phyloP scores from a whole-genome alignment of 2,329 filamentous ascomycete genomes.

The Anthostomella pinea region DNA sequence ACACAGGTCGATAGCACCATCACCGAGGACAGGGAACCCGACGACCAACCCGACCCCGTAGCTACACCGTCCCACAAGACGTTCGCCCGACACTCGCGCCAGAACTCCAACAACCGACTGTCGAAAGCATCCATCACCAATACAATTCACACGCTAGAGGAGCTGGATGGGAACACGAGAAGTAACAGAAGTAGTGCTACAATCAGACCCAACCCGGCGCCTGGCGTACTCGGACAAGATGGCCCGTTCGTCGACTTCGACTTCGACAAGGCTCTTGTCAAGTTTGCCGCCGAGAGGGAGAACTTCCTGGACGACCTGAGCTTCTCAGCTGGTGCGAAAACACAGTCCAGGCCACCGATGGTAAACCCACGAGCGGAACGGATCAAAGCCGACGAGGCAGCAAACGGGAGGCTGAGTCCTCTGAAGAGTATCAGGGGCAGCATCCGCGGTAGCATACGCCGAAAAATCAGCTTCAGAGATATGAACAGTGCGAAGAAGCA shows the following conservation, averaged over 20 bases:
- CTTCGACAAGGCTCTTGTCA: slow-evolving; percentile 88
- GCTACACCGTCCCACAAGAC: slow-evolving; percentile 33
- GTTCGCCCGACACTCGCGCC: slow-evolving; percentile 57
- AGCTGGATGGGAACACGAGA: slow-evolving; percentile 54
- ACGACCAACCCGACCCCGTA: slow-evolving; percentile 36
- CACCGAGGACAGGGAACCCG: slow-evolving; percentile 59
- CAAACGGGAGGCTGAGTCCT: slow-evolving; percentile 52
- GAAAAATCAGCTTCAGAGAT: slow-evolving; percentile 88
- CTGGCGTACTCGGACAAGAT: slow-evolving; percentile 31
- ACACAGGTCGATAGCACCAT: slow-evolving; percentile 56
- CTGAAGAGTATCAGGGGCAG: slow-evolving; percentile 58
- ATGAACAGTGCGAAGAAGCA: slow-evolving; percentile 95
- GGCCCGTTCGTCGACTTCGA: slow-evolving; percentile 67
- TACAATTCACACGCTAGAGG: slow-evolving; percentile 56
- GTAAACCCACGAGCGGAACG: slow-evolving; percentile 78
- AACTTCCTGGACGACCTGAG: slow-evolving; percentile 89
- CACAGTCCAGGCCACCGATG: slow-evolving; percentile 67
- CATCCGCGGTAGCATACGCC: slow-evolving; percentile 80
- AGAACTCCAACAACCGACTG: slow-evolving; percentile 57
- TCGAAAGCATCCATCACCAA: slow-evolving; percentile 51
- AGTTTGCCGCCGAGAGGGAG: slow-evolving; percentile 94
- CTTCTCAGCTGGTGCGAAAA: slow-evolving; percentile 79
- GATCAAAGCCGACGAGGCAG: slow-evolving; percentile 70
- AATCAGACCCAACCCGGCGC: slow-evolving; percentile 47
- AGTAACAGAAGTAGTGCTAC: slow-evolving; percentile 67